Evolutionary conservation across 2,329 filamentous ascomycete genomes (phyloP), one percentile per base, ranked within the genome.

Genomic region (Ustulina deusta): DNA sequence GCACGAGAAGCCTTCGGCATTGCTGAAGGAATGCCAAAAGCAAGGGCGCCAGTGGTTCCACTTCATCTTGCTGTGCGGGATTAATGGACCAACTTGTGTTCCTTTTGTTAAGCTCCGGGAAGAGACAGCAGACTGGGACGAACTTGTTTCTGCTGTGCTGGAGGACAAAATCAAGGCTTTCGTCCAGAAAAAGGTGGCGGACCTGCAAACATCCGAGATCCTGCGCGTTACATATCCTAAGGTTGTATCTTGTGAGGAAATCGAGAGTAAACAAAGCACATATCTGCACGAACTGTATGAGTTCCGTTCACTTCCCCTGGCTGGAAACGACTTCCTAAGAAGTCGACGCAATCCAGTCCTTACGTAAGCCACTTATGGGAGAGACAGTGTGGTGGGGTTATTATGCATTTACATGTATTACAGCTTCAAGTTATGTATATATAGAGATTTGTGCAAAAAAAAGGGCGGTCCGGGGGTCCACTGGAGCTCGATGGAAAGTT

Each of bases 111-210:
- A 61, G 56, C 64, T 66, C 44, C 52, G 58, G 7, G 59, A 63
- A 46, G 42, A 56, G 59, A 66, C 64, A 20, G 44, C 36, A 5
- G 64, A 66, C 32, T 66, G 63, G 63, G 57, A 65, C 40, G 63
- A 65, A 13, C 63, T 66, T 62, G 51, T 52, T 62, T 48, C 51
- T 1, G 63, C 58, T 38, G 42, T 62, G 49, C 63, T 51, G 1
- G 51, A 62, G 32, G 51, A 62, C 6, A 4, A 66, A 51, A 62
- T 52, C 22, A 25, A 56, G 10, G 40, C 58, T 38, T 66, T 57
- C n/a, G 56, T 55, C 29, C n/a, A 60, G 49, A 49, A 65, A 49
- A 65, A 56, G 32, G 29, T 55, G 6, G 57, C 48, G 3, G 40
- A 61, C 13, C 42, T 65, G 38, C 15, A 56, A 56, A 61, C 1